Evolutionary conservation across 148 eudicot species (phyloP).

Genomic region (Cornus florida): DNA sequence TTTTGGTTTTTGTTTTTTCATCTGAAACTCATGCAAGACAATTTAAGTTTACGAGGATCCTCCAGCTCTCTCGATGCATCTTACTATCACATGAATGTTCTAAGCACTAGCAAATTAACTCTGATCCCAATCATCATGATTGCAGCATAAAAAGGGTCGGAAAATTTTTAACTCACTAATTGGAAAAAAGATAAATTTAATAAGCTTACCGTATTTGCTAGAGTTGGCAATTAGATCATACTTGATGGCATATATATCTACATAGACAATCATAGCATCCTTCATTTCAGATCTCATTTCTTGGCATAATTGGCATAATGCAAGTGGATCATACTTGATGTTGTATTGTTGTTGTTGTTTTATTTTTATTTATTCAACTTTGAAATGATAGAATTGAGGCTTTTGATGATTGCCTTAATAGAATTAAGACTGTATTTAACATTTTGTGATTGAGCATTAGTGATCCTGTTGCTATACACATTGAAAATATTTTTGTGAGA

Average conservation of each 20-base stretch:
- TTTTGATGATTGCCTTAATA: not conserved
- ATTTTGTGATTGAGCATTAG: not conserved
- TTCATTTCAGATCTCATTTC: slow-evolving; percentile 59
- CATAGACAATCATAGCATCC: slow-evolving; percentile 70
- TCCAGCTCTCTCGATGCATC: not conserved
- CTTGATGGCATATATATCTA: slow-evolving; percentile 87
- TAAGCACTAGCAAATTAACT: not conserved
- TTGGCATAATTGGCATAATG: slow-evolving; percentile 44
- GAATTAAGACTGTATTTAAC: not conserved
- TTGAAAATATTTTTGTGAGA: not conserved
- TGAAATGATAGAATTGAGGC: not conserved
- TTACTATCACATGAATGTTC: not conserved
- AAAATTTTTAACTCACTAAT: not conserved
- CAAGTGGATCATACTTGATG: no score
- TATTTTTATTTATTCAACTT: not conserved
- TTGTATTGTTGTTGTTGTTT: not conserved
- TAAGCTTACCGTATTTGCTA: slow-evolving; percentile 57
- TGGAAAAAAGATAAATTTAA: not conserved
- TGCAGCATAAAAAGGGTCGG: not conserved
- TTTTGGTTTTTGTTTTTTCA: no score
- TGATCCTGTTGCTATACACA: not conserved
- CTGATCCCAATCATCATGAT: not conserved
- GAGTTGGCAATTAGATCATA: slow-evolving; percentile 75
- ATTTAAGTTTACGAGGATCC: not conserved
- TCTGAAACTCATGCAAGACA: not conserved